phyloP scores from a whole-genome alignment of 2,329 filamentous ascomycete genomes.

The Rhynchosporium agropyri region DNA sequence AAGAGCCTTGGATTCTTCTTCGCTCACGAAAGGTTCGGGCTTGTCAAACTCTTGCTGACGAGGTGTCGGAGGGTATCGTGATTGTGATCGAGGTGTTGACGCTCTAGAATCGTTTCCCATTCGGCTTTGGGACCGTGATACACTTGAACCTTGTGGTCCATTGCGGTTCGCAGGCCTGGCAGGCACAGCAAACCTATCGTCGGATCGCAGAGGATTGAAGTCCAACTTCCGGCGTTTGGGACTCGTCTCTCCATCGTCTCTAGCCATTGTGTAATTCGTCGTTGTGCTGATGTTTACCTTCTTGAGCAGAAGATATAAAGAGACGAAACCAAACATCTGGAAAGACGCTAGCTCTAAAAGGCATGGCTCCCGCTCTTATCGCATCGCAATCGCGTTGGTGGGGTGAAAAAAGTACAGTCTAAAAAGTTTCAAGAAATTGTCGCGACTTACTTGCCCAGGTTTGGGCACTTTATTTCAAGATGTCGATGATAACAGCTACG shows the following conservation, averaged over 20 bases:
- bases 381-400: slow-evolving; percentile 9
- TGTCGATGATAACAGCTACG: slow-evolving; percentile 60
- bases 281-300: slow-evolving; percentile 1
- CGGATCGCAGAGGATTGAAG: slow-evolving; percentile 54
- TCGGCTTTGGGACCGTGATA: slow-evolving; percentile 46
- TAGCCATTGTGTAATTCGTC: slow-evolving; percentile 41
- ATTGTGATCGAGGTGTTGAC: slow-evolving; percentile 42
- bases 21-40: slow-evolving; percentile 61
- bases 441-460: no score
- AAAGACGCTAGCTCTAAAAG: background rate
- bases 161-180: slow-evolving; percentile 34
- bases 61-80: slow-evolving; percentile 42
- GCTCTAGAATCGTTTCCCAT: slow-evolving; percentile 36
- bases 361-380: slow-evolving; percentile 17
- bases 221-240: slow-evolving; percentile 71
- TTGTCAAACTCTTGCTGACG: slow-evolving; percentile 61
- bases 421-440: slow-evolving; percentile 5
- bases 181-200: slow-evolving; percentile 56
- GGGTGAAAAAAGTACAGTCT: background rate
- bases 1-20: slow-evolving; percentile 72
- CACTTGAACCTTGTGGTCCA: slow-evolving; percentile 40
- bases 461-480: slow-evolving; percentile 22
- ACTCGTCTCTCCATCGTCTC: slow-evolving; percentile 48
- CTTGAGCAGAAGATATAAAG: background rate
- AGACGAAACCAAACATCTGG: background rate